Conservation (phyloP, 108 stramenopile species). For the Stephanodiscus triporus region DNA sequence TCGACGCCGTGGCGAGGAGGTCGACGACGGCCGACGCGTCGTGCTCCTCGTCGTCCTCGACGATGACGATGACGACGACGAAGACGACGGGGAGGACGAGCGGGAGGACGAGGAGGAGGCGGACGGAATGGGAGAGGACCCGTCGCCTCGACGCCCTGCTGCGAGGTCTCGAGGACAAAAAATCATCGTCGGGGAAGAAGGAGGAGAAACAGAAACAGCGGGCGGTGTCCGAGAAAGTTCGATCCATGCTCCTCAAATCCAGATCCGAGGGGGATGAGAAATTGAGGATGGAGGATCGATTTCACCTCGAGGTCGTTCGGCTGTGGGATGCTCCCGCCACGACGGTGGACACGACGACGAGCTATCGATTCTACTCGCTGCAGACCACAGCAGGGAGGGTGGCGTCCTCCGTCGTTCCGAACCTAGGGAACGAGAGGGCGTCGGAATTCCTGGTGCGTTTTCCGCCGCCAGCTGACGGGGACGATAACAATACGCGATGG, state of each 20-base stretch:
- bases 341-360: not conserved
- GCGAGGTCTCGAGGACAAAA: slow-evolving; percentile 30
- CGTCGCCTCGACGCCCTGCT: slow-evolving; percentile 56
- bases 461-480: not conserved
- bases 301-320: slow-evolving; percentile 67
- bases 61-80: no score
- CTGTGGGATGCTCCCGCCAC: slow-evolving; percentile 21
- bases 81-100: not conserved
- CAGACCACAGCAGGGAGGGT: slow-evolving; percentile 43
- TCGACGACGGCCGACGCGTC: no score
- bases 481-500: not conserved
- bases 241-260: slow-evolving; percentile 74
- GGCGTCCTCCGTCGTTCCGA: slow-evolving; percentile 30
- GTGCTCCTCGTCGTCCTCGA: no score
- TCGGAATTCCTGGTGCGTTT: slow-evolving; percentile 32
- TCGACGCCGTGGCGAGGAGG: slow-evolving; percentile 58
- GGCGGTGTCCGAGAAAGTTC: slow-evolving; percentile 67
- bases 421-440: slow-evolving; percentile 22
- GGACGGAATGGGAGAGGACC: slow-evolving; percentile 34
- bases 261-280: slow-evolving; percentile 62
- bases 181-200: slow-evolving; percentile 23
- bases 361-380: slow-evolving; percentile 48
- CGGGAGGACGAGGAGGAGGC: slow-evolving; percentile 29
- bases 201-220: no score
- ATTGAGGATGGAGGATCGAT: slow-evolving; percentile 67